A percentile compares a stretch with the other conserved stretches of the same genome.
phyloP scores from a whole-genome alignment of 371 early-diverging fungal genomes.

The Entomophthora muscae region DNA sequence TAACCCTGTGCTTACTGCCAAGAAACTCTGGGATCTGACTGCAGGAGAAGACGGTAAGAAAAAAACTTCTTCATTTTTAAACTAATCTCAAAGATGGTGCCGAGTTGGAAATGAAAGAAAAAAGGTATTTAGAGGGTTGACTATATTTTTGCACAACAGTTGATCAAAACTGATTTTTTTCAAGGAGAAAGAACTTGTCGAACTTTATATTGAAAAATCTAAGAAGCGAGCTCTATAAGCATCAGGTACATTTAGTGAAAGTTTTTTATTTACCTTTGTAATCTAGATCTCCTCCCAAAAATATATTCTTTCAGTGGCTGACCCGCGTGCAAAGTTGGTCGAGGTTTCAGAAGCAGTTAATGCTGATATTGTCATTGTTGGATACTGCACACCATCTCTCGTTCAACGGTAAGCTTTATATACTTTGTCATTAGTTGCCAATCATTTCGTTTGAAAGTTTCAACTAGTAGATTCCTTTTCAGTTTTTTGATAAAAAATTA shows the following conservation, averaged over 20 bases:
- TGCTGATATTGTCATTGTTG: not conserved
- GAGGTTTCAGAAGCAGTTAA: not conserved
- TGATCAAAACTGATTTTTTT: not conserved
- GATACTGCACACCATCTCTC: not conserved
- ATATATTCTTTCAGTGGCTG: not conserved
- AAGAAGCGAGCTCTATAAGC: not conserved
- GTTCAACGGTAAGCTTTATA: not conserved
- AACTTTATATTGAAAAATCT: not conserved
- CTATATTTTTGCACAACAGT: too few relatives aligned
- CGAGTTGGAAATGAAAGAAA: conserved; percentile 1
- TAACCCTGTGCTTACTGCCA: not conserved
- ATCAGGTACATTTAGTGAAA: not conserved
- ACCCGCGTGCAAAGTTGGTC: not conserved
- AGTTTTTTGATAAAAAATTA: too few relatives aligned
- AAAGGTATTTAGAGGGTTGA: too few relatives aligned
- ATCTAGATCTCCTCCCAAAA: not conserved
- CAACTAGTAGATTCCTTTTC: too few relatives aligned
- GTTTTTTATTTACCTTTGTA: not conserved
- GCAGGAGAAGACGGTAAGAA: conserved; percentile 1
- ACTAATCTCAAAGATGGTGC: not conserved
- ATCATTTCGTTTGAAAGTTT: too few relatives aligned
- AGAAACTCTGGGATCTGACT: not conserved
- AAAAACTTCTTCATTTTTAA: too few relatives aligned
- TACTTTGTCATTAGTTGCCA: not conserved
- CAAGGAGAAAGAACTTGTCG: not conserved